phyloP scores from a whole-genome alignment of 1,284 basidiomycete species.

The Boletus mariae region DNA sequence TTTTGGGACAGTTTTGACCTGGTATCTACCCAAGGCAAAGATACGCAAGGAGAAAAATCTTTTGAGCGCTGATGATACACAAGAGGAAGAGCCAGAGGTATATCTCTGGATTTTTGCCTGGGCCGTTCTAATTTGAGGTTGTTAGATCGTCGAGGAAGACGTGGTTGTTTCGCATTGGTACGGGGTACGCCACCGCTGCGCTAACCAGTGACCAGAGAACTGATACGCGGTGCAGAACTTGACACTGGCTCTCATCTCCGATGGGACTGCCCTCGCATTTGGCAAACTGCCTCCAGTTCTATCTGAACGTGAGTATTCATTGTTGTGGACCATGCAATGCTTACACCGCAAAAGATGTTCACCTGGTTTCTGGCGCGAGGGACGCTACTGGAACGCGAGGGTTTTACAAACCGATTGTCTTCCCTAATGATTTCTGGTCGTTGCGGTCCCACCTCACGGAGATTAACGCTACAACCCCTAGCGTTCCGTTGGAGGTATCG shows the following conservation, averaged over 20 bases:
- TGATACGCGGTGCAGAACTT: constrained; percentile 57
- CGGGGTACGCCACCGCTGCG: constrained; percentile 39
- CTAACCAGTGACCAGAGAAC: neutral
- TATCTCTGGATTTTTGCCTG: constrained; percentile 16
- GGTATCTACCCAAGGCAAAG: constrained; percentile 73
- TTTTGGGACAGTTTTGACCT: constrained; percentile 66
- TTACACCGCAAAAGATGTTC: constrained; percentile 45
- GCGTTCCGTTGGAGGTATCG: constrained; percentile 75
- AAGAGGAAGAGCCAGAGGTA: constrained; percentile 43
- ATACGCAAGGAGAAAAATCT: constrained; percentile 83
- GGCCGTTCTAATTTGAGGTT: constrained; percentile 12
- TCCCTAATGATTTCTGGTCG: constrained; percentile 95
- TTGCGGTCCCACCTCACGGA: constrained; percentile 76
- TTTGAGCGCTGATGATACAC: constrained; percentile 44
- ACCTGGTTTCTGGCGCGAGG: constrained; percentile 53
- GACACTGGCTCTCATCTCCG: constrained; percentile 84
- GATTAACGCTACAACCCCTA: constrained; percentile 73
- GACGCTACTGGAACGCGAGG: constrained; percentile 60
- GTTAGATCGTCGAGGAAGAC: constrained; percentile 41
- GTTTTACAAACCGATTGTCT: constrained; percentile 84
- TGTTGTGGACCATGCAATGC: constrained; percentile 7
- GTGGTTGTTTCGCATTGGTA: constrained; percentile 83
- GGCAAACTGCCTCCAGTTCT: constrained; percentile 62
- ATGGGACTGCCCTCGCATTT: constrained; percentile 54
- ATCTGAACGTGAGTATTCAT: constrained; percentile 50